Base-by-base conservation (phyloP, 768 basidiomycete genomes). In the Trametes sanguinea region DNA sequence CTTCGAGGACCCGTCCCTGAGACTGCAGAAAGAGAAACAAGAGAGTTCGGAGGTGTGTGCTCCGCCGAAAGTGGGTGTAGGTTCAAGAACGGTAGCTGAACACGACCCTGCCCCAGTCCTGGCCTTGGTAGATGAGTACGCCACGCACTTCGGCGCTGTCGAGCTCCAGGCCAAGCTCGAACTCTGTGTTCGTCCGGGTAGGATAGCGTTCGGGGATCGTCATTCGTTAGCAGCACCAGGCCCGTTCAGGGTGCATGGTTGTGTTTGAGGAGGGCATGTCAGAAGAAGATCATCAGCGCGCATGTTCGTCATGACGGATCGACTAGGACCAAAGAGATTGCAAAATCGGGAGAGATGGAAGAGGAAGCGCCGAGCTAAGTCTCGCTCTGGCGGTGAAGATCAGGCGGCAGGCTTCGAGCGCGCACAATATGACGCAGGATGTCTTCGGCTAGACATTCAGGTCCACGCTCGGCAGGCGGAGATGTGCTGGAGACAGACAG, bases 131-230 rank as follows among this genome's bases (percentile, higher is more conserved):
- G 48, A 92, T 73, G 61, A 93, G 72, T 60, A 91, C 85, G 22
- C 91, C 92, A 59, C 92, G 87, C 68, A 94, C 90, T 76, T 94
- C 92, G 58, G 88, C 90, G 65, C 90, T 91, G 72, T 94, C 91
- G 68, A 94, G 75, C 75, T 92, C 92, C 62, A 94, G 75, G 7
- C 88, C 92, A 3, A 94, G 83, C 72, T 93, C 91, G 66, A 93
- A 94, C 71, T 93, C 90, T 92, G 68, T 43, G 5, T 8, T 43
- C 42, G 35, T 37, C 9, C 39, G 7, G 7, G 39, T 8, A 39
- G 8, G 39, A 39, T 39, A 7, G 13, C 39, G 39, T 39, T 39
- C 29, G 9, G 22, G 22, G 22, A 22, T 22, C 22, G 22, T 22
- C 35, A 56, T 50, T 51, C 47, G 56, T 16, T 35, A n/a, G 47